phyloP scores from a whole-genome alignment of 768 basidiomycete species.

The Pisolithus tinctorius region DNA sequence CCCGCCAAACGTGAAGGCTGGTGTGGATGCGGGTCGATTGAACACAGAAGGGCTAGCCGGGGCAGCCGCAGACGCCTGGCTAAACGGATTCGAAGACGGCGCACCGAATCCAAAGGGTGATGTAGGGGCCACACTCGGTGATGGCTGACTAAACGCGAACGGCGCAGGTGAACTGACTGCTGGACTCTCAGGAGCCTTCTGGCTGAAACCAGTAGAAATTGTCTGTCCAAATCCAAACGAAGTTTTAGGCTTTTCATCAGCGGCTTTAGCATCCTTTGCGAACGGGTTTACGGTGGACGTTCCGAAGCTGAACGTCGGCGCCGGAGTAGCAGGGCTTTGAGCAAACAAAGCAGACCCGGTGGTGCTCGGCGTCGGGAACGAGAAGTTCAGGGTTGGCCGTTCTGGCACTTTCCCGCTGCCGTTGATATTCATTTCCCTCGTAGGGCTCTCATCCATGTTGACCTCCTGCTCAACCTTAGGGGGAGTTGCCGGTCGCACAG shows the following conservation, averaged over 20 bases:
- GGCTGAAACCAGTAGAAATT: conserved; percentile 39
- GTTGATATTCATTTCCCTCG: conserved; percentile 49
- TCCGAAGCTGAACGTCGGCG: conserved; percentile 31
- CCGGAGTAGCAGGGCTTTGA: conserved; percentile 26
- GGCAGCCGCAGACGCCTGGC: conserved; percentile 27
- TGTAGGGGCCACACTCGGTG: conserved; percentile 28
- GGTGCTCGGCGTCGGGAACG: conserved; percentile 36
- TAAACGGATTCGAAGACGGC: conserved; percentile 34
- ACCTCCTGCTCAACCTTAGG: conserved; percentile 63
- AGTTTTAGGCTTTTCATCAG: conserved; percentile 34
- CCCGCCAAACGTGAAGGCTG: conserved; percentile 42
- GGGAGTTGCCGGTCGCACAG: conserved; percentile 53
- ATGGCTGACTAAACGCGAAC: conserved; percentile 44
- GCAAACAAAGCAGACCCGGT: conserved; percentile 30
- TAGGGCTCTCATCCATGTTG: conserved; percentile 79
- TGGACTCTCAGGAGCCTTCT: conserved; percentile 33
- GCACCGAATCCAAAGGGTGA: conserved; percentile 44
- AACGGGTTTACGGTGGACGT: conserved; percentile 40
- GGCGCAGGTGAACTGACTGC: conserved; percentile 35
- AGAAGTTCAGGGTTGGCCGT: conserved; percentile 40
- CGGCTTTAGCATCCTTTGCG: conserved; percentile 39
- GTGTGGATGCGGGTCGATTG: conserved; percentile 28
- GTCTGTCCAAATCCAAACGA: conserved; percentile 44
- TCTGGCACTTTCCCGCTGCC: conserved; percentile 29
- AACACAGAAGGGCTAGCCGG: conserved; percentile 57